A percentile compares a stretch with the other conserved stretches of the same genome.
Conservation (phyloP, 2,329 filamentous ascomycete genomes). For the Madurella mycetomatis region DNA sequence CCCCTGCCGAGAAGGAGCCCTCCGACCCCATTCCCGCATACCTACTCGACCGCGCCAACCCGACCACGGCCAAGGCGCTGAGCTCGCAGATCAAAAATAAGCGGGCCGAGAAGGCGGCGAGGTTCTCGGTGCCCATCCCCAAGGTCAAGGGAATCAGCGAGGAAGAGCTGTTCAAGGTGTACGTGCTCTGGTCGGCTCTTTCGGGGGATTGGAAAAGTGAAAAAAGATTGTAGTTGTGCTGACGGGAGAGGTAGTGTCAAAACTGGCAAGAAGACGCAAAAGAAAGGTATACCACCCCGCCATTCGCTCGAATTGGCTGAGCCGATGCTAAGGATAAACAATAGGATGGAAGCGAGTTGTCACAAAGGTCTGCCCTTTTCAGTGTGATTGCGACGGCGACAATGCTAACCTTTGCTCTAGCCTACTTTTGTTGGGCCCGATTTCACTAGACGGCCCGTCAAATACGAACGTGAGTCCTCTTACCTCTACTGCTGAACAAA, state of each 20-base stretch:
- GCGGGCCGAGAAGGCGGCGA: slow-evolving; percentile 86
- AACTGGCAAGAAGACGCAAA: slow-evolving; percentile 89
- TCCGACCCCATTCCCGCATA: slow-evolving; percentile 85
- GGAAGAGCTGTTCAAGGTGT: slow-evolving; percentile 84
- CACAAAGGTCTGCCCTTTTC: slow-evolving; percentile 47
- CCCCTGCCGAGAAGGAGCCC: slow-evolving; percentile 70
- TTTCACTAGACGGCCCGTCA: slow-evolving; percentile 85
- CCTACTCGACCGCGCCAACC: slow-evolving; percentile 74
- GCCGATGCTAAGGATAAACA: slow-evolving; percentile 31
- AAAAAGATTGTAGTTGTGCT: slow-evolving; percentile 5
- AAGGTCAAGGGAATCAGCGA: slow-evolving; percentile 92
- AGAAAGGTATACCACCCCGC: slow-evolving; percentile 51
- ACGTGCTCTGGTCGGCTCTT: slow-evolving; percentile 2
- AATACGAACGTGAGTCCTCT: slow-evolving; percentile 54
- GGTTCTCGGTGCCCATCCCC: slow-evolving; percentile 86
- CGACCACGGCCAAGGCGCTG: slow-evolving; percentile 34
- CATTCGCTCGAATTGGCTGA: background rate
- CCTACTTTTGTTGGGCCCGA: slow-evolving; percentile 87
- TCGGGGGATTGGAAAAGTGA: background rate
- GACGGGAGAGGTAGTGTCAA: slow-evolving; percentile 63
- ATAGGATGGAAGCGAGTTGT: slow-evolving; percentile 47
- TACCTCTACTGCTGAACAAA: slow-evolving; percentile 42
- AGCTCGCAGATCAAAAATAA: slow-evolving; percentile 90
- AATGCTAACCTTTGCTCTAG: slow-evolving; percentile 20
- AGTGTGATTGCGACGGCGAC: too few species aligned